phyloP scores from a whole-genome alignment of 768 basidiomycete genomes.

The Mycena crocata region DNA sequence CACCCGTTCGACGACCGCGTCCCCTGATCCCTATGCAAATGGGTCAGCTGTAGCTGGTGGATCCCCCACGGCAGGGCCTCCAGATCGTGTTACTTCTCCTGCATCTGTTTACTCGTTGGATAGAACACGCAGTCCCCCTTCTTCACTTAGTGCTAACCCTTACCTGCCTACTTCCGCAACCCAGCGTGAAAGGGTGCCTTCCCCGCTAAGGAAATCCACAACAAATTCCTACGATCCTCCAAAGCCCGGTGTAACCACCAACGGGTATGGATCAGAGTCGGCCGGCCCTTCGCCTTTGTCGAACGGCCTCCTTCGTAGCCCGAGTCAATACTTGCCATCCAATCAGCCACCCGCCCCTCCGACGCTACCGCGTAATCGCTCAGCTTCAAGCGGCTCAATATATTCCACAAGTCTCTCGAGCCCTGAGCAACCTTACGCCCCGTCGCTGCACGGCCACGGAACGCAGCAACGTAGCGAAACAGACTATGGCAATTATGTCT shows the following conservation, averaged over 20 bases:
- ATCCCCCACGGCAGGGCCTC: not conserved
- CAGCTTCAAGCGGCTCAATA: constrained; percentile 28
- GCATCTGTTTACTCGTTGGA: constrained; percentile 42
- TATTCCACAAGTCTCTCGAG: constrained; percentile 38
- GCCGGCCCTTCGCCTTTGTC: constrained; percentile 10
- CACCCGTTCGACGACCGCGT: constrained; percentile 9
- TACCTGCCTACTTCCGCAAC: constrained; percentile 48
- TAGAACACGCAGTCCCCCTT: constrained; percentile 28
- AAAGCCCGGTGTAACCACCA: constrained; percentile 20
- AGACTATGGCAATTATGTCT: constrained; percentile 40
- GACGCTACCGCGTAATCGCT: constrained; percentile 24
- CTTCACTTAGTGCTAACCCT: constrained; percentile 37
- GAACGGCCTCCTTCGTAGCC: constrained; percentile 39
- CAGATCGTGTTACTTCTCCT: constrained; percentile 22
- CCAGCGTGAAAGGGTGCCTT: constrained; percentile 46
- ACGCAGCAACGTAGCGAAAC: constrained; percentile 41
- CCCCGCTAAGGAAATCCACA: constrained; percentile 40
- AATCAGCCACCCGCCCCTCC: constrained; percentile 5
- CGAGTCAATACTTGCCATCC: constrained; percentile 33
- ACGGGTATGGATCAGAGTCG: constrained; percentile 18
- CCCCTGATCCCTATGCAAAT: constrained; percentile 24
- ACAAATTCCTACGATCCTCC: constrained; percentile 27
- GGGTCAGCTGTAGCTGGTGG: not conserved
- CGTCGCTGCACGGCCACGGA: constrained; percentile 36
- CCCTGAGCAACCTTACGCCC: constrained; percentile 52